Conservation (phyloP, 495 filamentous ascomycete genomes). For the Penicillium alfredii region DNA sequence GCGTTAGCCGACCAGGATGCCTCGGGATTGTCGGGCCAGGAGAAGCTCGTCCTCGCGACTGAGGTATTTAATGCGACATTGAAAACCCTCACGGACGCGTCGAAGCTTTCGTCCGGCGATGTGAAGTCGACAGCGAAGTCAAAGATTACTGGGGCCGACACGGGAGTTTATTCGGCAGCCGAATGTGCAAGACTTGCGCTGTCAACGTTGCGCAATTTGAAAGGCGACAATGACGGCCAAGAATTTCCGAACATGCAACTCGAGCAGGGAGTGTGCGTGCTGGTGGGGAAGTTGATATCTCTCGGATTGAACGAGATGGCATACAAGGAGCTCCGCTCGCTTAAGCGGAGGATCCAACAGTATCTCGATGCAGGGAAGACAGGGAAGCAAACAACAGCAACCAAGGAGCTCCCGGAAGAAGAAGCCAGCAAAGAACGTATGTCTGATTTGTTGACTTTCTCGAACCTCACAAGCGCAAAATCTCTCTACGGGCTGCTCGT, state of each 20-base stretch:
- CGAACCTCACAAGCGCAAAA: conserved; percentile 29
- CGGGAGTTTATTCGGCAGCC: conserved; percentile 42
- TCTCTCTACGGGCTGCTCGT: conserved; percentile 34
- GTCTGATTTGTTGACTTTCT: conserved; percentile 59
- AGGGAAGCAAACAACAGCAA: conserved; percentile 17
- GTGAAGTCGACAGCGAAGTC: no score
- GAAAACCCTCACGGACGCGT: conserved; percentile 66
- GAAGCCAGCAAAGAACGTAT: conserved; percentile 42
- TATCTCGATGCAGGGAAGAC: conserved; percentile 21
- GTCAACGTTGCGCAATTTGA: conserved; percentile 56
- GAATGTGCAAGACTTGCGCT: conserved; percentile 76
- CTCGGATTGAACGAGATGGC: conserved; percentile 71
- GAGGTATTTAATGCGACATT: conserved; percentile 73
- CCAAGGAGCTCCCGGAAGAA: conserved; percentile 21
- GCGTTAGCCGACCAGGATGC: conserved; percentile 30
- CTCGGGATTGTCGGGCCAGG: conserved; percentile 46
- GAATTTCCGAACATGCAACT: conserved; percentile 62
- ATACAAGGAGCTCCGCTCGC: conserved; percentile 62
- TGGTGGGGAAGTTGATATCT: conserved; percentile 66
- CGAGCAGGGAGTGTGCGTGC: conserved; percentile 73
- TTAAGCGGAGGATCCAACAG: conserved; percentile 58
- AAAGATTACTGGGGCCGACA: conserved; percentile 17
- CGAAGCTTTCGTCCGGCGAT: conserved; percentile 54
- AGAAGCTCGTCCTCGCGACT: conserved; percentile 68
- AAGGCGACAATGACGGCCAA: conserved; percentile 46